phyloP scores from a whole-genome alignment of 345 rosid genomes.

The Erodium maritimum region DNA sequence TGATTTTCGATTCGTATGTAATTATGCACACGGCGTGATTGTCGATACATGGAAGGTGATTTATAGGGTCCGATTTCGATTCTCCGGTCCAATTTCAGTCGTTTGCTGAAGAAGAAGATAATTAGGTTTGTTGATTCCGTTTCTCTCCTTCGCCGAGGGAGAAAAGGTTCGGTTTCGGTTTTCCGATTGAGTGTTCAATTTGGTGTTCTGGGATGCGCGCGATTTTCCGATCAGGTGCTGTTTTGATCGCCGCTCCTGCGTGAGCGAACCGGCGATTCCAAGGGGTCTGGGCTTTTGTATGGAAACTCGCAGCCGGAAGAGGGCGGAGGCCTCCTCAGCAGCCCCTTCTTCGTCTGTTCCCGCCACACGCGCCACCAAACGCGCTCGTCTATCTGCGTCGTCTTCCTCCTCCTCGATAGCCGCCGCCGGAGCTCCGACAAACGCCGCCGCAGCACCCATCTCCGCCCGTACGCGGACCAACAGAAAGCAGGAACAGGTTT shows the following conservation, averaged over 20 bases:
- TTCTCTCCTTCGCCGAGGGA: slow-evolving; percentile 6
- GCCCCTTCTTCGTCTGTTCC: slow-evolving; percentile 79
- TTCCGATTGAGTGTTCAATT: background rate
- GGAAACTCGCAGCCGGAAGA: slow-evolving; percentile 99
- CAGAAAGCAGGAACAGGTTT: background rate
- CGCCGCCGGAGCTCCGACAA: slow-evolving; percentile 13
- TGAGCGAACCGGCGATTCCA: slow-evolving; percentile 10
- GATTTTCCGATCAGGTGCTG: background rate
- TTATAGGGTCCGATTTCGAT: too few species aligned
- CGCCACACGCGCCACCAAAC: slow-evolving; percentile 66
- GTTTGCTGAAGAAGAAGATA: too few species aligned
- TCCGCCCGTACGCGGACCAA: too few species aligned
- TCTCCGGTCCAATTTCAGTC: too few species aligned
- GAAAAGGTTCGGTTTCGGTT: background rate
- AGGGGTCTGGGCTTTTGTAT: slow-evolving; percentile 68
- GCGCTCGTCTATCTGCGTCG: slow-evolving; percentile 47
- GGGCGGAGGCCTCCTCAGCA: slow-evolving; percentile 99
- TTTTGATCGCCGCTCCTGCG: too few species aligned
- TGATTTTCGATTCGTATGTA: too few species aligned
- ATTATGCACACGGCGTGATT: too few species aligned
- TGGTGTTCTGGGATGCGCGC: background rate
- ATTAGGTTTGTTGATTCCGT: too few species aligned
- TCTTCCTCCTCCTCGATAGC: slow-evolving; percentile 13
- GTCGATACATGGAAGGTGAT: too few species aligned
- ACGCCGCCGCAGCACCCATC: slow-evolving; percentile 18